A percentile compares a stretch with the other conserved stretches of the same genome.
Conservation (phyloP, 2,329 filamentous ascomycete species). For the Monosporascus sp. region DNA sequence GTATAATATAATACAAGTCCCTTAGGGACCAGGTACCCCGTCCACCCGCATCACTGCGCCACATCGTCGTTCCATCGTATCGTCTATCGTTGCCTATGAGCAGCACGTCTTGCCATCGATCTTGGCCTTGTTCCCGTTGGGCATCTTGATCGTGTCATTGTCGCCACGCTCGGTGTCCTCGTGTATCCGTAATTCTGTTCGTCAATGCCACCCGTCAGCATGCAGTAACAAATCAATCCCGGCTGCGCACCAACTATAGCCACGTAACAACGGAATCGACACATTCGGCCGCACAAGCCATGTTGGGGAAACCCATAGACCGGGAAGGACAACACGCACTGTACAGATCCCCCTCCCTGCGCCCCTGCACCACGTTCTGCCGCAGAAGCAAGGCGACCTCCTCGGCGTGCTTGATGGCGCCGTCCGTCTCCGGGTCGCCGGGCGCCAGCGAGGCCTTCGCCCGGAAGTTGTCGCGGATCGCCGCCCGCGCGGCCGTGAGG, state of each 20-base stretch:
- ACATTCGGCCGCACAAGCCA: too few species aligned
- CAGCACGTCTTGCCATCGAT: conserved; percentile 26
- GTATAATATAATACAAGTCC: conserved; percentile 21
- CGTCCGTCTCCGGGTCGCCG: conserved; percentile 52
- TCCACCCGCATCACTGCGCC: too few species aligned
- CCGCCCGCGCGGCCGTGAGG: conserved; percentile 63
- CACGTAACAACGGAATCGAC: too few species aligned
- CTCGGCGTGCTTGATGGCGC: conserved; percentile 71
- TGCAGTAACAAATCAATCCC: background rate
- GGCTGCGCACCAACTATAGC: too few species aligned
- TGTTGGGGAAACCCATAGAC: too few species aligned
- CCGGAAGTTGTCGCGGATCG: conserved; percentile 72
- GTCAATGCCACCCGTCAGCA: conserved; percentile 2
- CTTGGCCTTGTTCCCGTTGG: conserved; percentile 31
- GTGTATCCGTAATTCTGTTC: conserved; percentile 77
- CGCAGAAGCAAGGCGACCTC: conserved; percentile 75
- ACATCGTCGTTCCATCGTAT: too few species aligned
- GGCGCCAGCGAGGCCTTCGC: conserved; percentile 56
- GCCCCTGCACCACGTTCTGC: conserved; percentile 85
- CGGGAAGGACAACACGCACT: conserved; percentile 42
- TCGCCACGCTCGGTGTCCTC: conserved; percentile 86
- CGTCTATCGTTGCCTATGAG: too few species aligned
- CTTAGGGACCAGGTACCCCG: background rate
- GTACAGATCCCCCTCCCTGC: conserved; percentile 48
- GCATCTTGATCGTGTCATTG: conserved; percentile 81